Percentiles rank a stretch among this genome's conserved stretches.
These are phyloP conservation scores for Lepraria neglecta DNA, from an alignment of 495 filamentous ascomycete species.

Conservation along the genomic window DNA sequence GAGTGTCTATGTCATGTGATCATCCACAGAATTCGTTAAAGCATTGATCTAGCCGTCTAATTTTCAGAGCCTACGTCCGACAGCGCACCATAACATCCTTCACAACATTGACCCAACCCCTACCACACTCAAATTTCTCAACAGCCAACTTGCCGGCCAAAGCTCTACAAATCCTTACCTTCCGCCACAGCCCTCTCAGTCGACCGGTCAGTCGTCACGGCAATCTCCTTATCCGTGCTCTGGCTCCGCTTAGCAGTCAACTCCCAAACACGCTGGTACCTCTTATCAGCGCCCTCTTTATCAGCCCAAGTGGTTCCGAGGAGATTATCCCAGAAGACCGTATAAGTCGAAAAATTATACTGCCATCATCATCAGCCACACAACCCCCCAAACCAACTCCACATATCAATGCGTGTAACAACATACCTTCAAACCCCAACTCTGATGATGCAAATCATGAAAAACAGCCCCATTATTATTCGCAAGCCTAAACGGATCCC, in stretches of 20 bases:
- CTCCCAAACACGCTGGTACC: conserved; percentile 35
- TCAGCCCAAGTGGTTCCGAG: conserved; percentile 50
- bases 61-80: too few species aligned
- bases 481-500: conserved; percentile 84
- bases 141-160: too few species aligned
- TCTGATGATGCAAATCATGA: conserved; percentile 98
- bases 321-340: conserved; percentile 50
- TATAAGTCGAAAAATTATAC: conserved; percentile 65
- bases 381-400: too few species aligned
- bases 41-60: too few species aligned
- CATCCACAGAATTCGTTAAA: too few species aligned
- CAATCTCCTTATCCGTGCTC: not conserved
- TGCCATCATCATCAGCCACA: not conserved
- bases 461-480: conserved; percentile 92
- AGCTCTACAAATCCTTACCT: not conserved
- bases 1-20: too few species aligned
- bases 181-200: conserved; percentile 6
- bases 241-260: conserved; percentile 1
- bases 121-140: too few species aligned
- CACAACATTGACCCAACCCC: not conserved
- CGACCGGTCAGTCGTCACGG: not conserved
- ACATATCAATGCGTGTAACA: not conserved
- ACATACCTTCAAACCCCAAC: conserved; percentile 86
- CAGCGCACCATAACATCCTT: not conserved
- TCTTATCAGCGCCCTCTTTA: conserved; percentile 39